Percentiles rank a stretch among this genome's conserved stretches.
Conservation (phyloP, 129 eudicot genomes). For the Arctium lappa region DNA sequence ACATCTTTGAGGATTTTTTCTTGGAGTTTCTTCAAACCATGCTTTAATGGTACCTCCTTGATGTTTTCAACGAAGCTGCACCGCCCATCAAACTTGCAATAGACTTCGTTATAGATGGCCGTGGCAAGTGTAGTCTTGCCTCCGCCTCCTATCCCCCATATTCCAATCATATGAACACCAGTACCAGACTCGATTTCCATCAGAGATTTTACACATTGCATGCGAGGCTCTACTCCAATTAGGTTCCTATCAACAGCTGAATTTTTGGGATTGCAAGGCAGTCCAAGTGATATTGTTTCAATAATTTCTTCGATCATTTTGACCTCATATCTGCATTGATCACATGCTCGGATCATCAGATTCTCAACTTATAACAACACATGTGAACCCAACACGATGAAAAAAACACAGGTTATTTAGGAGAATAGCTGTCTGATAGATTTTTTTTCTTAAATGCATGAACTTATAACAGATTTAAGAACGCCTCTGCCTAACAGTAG, state of each 20-base stretch:
- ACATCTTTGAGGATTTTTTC: slow-evolving; percentile 14
- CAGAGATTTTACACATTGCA: neutral
- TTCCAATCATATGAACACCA: slow-evolving; percentile 18
- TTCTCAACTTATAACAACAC: neutral
- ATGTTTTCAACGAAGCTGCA: slow-evolving; percentile 10
- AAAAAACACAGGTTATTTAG: too few relatives aligned
- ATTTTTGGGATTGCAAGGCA: neutral
- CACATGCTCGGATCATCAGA: neutral
- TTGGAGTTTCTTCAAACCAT: slow-evolving; percentile 13
- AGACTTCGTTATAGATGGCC: neutral
- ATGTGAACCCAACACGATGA: too few relatives aligned
- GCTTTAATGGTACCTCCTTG: slow-evolving; percentile 2
- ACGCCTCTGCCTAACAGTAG: too few relatives aligned
- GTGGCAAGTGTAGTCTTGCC: slow-evolving; percentile 25
- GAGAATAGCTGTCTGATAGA: too few relatives aligned
- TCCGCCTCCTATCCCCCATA: slow-evolving; percentile 26
- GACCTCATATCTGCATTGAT: neutral
- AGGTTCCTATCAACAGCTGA: slow-evolving; percentile 3
- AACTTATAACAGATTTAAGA: too few relatives aligned
- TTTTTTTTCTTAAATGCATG: too few relatives aligned
- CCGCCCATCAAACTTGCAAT: slow-evolving; percentile 1
- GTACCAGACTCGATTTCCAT: neutral
- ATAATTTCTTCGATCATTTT: slow-evolving; percentile 5
- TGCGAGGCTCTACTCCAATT: slow-evolving; percentile 16
- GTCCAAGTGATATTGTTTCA: neutral